These are phyloP conservation scores for Viridothelium virens DNA, from an alignment of 495 filamentous ascomycete genomes.

Conservation along the genomic window DNA sequence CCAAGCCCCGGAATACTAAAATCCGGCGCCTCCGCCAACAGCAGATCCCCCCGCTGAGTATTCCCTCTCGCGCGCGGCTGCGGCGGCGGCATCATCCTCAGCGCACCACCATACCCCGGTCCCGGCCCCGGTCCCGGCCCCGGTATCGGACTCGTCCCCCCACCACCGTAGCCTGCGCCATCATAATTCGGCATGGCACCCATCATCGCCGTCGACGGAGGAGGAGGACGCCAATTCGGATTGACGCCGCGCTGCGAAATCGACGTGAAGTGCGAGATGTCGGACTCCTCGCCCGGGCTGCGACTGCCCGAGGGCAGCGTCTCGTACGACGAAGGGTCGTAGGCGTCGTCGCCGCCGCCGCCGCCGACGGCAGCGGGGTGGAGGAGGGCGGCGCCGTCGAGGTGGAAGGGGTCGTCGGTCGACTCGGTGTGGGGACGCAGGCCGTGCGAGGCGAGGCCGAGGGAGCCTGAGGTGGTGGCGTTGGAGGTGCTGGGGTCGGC, in stretches of 20 bases:
- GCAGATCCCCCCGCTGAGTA: slow-evolving; percentile 45
- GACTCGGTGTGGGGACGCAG: slow-evolving; percentile 6
- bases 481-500: slow-evolving; percentile 26
- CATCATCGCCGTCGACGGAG: neutral
- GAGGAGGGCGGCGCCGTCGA: neutral
- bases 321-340: slow-evolving; percentile 41
- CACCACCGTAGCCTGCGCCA: slow-evolving; percentile 10
- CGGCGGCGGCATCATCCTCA: slow-evolving; percentile 30
- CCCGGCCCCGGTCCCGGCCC: slow-evolving; percentile 10
- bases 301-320: slow-evolving; percentile 58
- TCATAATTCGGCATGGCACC: neutral
- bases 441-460: neutral
- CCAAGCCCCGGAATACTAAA: slow-evolving; percentile 50
- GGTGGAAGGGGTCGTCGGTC: slow-evolving; percentile 9
- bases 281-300: slow-evolving; percentile 62
- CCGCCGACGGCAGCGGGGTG: slow-evolving; percentile 14
- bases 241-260: slow-evolving; percentile 81
- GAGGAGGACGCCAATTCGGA: slow-evolving; percentile 62
- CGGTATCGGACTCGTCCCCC: neutral
- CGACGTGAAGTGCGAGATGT: slow-evolving; percentile 73
- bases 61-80: slow-evolving; percentile 35
- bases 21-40: slow-evolving; percentile 66
- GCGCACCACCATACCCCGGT: slow-evolving; percentile 14
- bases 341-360: slow-evolving; percentile 16
- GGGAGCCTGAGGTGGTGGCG: slow-evolving; percentile 13